Evolutionary conservation across 495 filamentous ascomycete species (phyloP).

Genomic region (Aspergillus leporis): DNA sequence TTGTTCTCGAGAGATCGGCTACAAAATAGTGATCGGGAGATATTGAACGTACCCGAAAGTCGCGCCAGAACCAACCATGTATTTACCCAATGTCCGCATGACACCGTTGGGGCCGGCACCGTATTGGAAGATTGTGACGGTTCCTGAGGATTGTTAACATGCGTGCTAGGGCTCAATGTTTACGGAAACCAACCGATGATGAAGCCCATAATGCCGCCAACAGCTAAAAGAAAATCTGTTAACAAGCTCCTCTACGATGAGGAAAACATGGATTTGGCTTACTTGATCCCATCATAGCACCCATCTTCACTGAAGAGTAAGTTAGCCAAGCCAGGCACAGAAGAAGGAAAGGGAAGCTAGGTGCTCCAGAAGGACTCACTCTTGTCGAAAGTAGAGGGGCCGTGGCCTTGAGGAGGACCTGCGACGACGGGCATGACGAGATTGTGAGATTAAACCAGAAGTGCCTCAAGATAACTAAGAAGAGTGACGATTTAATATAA

Average conservation of each 20-base stretch:
- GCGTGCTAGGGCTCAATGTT: not conserved
- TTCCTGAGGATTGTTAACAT: conserved; percentile 54
- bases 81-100: conserved; percentile 90
- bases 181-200: conserved; percentile 73
- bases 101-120: conserved; percentile 92
- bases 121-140: conserved; percentile 90
- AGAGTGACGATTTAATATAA: not conserved
- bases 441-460: conserved; percentile 4
- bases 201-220: conserved; percentile 95
- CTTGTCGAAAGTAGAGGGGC: conserved; percentile 89
- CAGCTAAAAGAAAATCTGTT: conserved; percentile 59
- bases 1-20: not conserved
- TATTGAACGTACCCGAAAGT: conserved; percentile 79
- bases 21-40: not conserved
- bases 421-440: conserved; percentile 68
- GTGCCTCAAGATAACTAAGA: not conserved
- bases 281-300: conserved; percentile 97
- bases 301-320: conserved; percentile 80
- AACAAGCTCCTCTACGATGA: conserved; percentile 15
- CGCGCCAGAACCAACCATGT: conserved; percentile 94
- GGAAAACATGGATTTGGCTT: conserved; percentile 42
- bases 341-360: not conserved
- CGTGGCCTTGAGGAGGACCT: conserved; percentile 54
- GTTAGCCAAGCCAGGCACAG: conserved; percentile 23
- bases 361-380: conserved; percentile 55